Evolutionary conservation across 2,329 filamentous ascomycete species (phyloP).

Genomic region (Beauveria sp.): DNA sequence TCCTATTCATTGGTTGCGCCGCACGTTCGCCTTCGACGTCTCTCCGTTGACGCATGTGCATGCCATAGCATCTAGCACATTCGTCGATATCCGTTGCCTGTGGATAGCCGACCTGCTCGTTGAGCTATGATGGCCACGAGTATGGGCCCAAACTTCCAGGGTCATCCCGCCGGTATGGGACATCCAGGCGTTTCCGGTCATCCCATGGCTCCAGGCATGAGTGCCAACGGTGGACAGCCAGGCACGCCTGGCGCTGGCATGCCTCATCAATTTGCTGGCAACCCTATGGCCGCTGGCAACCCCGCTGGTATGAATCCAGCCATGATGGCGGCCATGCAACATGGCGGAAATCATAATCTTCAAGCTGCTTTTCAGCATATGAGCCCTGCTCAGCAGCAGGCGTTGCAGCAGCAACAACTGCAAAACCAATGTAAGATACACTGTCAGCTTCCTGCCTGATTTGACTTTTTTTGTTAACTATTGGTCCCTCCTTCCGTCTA

Average conservation of each 20-base stretch:
- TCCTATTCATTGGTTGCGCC: background rate
- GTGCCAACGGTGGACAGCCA: conserved; percentile 62
- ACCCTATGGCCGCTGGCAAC: conserved; percentile 63
- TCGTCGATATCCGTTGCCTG: conserved; percentile 51
- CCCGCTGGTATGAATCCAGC: conserved; percentile 65
- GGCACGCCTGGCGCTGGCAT: conserved; percentile 58
- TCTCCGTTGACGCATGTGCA: conserved; percentile 29
- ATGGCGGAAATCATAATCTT: conserved; percentile 55
- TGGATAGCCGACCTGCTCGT: conserved; percentile 43
- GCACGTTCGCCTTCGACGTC: background rate
- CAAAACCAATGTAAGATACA: conserved; percentile 27
- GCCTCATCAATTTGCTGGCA: conserved; percentile 56
- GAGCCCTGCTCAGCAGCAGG: conserved; percentile 51
- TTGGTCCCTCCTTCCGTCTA: conserved; percentile 12
- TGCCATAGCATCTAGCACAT: conserved; percentile 37
- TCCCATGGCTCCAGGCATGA: conserved; percentile 55
- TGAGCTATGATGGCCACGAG: conserved; percentile 59
- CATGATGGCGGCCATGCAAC: conserved; percentile 72
- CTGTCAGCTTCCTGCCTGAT: background rate
- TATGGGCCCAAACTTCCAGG: conserved; percentile 55
- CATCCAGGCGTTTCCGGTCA: conserved; percentile 63
- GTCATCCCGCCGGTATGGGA: conserved; percentile 64
- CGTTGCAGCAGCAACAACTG: conserved; percentile 42
- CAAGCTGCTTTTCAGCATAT: conserved; percentile 63
- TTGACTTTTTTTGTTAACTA: background rate